phyloP scores from a whole-genome alignment of 1,284 basidiomycete species.

The Pyrrhoderma lamaoense region DNA sequence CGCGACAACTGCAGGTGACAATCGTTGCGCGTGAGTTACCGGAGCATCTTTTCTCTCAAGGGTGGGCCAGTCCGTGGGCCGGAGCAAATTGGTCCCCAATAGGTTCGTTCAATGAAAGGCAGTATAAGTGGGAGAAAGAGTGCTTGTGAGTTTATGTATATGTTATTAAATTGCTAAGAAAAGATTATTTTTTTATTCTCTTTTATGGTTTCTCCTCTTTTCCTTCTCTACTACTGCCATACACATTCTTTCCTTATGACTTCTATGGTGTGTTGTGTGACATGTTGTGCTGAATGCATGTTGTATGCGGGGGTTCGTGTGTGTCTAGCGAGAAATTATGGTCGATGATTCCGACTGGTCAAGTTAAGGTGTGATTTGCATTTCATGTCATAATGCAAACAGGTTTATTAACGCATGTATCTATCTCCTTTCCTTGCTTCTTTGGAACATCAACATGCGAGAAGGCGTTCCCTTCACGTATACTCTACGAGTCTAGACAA shows the following conservation, averaged over 20 bases:
- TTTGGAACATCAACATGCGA: too few species aligned
- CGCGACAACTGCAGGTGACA: constrained; percentile 32
- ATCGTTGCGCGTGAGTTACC: constrained; percentile 64
- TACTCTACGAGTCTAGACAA: constrained; percentile 31
- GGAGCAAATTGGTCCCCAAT: constrained; percentile 66
- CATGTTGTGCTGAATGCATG: too few species aligned
- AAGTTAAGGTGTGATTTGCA: constrained; percentile 39
- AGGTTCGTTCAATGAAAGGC: constrained; percentile 29
- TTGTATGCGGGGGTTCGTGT: too few species aligned
- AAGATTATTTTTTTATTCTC: too few species aligned
- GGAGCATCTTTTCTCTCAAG: constrained; percentile 45
- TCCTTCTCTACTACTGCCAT: too few species aligned
- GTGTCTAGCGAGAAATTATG: constrained; percentile 43
- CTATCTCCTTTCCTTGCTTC: too few species aligned
- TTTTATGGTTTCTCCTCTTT: too few species aligned
- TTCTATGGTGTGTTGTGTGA: too few species aligned
- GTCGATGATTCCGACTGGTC: constrained; percentile 40
- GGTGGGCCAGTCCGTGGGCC: constrained; percentile 67
- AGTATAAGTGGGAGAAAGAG: constrained; percentile 34
- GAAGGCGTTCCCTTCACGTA: constrained; percentile 39
- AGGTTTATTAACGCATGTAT: constrained; percentile 19
- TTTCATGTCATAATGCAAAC: too few species aligned
- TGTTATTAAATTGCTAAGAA: too few species aligned
- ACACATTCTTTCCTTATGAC: too few species aligned
- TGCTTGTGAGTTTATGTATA: constrained; percentile 46